Evolutionary conservation across 2,329 filamentous ascomycete genomes (phyloP).

Genomic region (Fusarium sp.): DNA sequence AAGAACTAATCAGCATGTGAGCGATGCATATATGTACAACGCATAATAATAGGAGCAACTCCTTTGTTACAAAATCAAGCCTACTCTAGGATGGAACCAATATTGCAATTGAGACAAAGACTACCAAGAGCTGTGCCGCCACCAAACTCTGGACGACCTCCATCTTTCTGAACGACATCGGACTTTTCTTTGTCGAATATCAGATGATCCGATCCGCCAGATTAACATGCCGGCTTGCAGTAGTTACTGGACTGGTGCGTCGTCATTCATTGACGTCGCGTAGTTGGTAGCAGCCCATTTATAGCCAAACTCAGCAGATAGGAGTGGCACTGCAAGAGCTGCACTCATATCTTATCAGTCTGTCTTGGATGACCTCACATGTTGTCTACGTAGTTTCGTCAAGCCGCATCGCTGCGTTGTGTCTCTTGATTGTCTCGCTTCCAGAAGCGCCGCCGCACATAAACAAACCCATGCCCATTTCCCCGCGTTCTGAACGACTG

Average conservation of each 20-base stretch:
- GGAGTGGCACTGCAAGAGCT: slow-evolving; percentile 10
- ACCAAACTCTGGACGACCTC: background rate
- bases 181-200: background rate
- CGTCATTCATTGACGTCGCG: slow-evolving; percentile 33
- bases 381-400: background rate
- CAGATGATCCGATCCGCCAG: slow-evolving; percentile 12
- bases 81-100: too few relatives aligned
- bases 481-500: slow-evolving; percentile 34
- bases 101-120: background rate
- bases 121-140: background rate
- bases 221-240: slow-evolving; percentile 12
- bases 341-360: slow-evolving; percentile 13
- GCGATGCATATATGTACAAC: slow-evolving; percentile 3
- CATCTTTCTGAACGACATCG: background rate
- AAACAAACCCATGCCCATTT: slow-evolving; percentile 37
- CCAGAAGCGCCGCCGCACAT: slow-evolving; percentile 27
- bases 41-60: slow-evolving; percentile 21
- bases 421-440: slow-evolving; percentile 33
- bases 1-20: slow-evolving; percentile 6
- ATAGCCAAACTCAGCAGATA: slow-evolving; percentile 16
- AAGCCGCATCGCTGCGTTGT: slow-evolving; percentile 15
- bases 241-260: slow-evolving; percentile 23
- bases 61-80: background rate
- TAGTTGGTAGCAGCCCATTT: slow-evolving; percentile 26
- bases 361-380: slow-evolving; percentile 12